Conservation (phyloP, 2,329 filamentous ascomycete species). For the Aspergillus sp. region DNA sequence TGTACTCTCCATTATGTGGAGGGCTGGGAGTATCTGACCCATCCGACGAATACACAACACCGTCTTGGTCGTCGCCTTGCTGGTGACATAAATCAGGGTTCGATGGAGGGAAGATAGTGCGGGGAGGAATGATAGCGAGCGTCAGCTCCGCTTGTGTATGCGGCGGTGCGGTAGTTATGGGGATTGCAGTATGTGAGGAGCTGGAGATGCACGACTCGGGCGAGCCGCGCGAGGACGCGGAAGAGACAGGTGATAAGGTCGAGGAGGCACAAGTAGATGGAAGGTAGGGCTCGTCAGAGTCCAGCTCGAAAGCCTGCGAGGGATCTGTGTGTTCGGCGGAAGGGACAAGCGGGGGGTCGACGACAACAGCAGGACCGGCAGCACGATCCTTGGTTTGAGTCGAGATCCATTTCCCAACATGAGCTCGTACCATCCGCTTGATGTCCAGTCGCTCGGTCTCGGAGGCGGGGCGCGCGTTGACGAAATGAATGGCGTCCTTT, state of each 20-base stretch:
- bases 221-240: constrained; percentile 11
- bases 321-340: constrained; percentile 2
- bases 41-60: background rate
- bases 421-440: constrained; percentile 33
- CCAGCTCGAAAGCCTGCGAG: background rate
- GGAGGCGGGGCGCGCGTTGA: constrained; percentile 33
- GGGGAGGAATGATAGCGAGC: background rate
- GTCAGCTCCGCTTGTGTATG: background rate
- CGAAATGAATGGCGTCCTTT: constrained; percentile 32
- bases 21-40: constrained; percentile 4
- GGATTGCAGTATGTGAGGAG: background rate
- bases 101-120: background rate
- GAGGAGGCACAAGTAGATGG: constrained; percentile 7
- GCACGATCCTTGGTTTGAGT: constrained; percentile 34
- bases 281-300: constrained; percentile 2
- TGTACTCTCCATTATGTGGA: constrained; percentile 1
- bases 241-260: constrained; percentile 8
- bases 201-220: constrained; percentile 6
- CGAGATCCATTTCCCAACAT: constrained; percentile 38
- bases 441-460: constrained; percentile 28
- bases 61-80: background rate
- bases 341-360: background rate
- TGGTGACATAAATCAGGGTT: background rate
- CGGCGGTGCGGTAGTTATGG: background rate
- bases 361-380: constrained; percentile 6